Evolutionary conservation across 1,139 yeast genomes (phyloP).

Genomic region (Debaryomycetaceae sp.): DNA sequence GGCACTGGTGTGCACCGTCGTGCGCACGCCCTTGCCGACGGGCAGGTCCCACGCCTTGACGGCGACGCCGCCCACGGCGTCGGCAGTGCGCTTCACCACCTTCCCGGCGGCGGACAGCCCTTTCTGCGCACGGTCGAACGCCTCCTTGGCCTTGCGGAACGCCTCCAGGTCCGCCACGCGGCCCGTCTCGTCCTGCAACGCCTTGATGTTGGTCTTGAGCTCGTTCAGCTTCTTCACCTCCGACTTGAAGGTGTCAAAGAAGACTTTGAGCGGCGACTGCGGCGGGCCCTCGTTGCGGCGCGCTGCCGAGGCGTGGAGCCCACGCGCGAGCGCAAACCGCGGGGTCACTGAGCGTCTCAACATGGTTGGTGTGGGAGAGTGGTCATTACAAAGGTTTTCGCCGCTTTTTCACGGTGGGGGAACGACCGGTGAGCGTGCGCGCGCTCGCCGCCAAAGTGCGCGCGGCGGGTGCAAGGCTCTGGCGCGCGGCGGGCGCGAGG

Average conservation of each 20-base stretch:
- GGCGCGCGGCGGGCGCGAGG: too few relatives aligned
- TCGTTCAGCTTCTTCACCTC: constrained; percentile 92
- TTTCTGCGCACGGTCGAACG: constrained; percentile 79
- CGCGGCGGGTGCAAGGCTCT: too few relatives aligned
- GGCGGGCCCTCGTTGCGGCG: constrained; percentile 12
- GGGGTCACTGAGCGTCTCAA: too few relatives aligned
- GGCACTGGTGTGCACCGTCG: constrained; percentile 75
- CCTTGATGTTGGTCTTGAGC: constrained; percentile 87
- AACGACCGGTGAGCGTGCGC: too few relatives aligned
- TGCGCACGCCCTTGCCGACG: constrained; percentile 82
- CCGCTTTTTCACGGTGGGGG: too few relatives aligned
- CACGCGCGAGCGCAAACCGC: constrained; percentile 2
- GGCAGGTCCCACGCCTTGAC: constrained; percentile 96
- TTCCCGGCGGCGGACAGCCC: constrained; percentile 80
- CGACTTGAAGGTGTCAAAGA: constrained; percentile 82
- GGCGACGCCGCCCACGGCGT: constrained; percentile 87
- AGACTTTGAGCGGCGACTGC: constrained; percentile 87
- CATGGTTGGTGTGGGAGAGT: too few relatives aligned
- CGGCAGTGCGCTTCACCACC: constrained; percentile 87
- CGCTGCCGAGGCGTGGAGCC: constrained; percentile 4
- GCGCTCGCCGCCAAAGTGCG: too few relatives aligned
- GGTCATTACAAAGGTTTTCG: too few relatives aligned
- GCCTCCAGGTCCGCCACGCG: constrained; percentile 93
- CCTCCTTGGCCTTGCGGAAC: constrained; percentile 88
- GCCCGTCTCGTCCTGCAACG: constrained; percentile 94